phyloP scores from a whole-genome alignment of 192 early-diverging fungal species.

The Mortierella antarctica region DNA sequence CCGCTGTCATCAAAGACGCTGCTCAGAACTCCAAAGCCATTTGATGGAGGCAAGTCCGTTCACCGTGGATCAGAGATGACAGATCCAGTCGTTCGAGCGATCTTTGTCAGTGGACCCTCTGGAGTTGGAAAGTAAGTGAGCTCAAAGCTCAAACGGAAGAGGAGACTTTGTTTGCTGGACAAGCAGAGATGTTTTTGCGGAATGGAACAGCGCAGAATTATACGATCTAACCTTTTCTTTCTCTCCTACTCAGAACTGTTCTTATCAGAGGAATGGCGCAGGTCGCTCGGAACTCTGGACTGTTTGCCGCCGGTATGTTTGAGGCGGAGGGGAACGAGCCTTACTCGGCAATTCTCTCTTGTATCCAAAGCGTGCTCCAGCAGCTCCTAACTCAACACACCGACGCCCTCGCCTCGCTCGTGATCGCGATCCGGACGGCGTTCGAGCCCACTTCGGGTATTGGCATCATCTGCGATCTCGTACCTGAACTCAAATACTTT shows the following conservation, averaged over 20 bases:
- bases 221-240: not conserved
- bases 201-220: too few species aligned
- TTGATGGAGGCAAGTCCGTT: constrained; percentile 35
- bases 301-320: constrained; percentile 43
- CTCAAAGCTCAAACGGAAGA: too few species aligned
- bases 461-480: constrained; percentile 40
- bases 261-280: constrained; percentile 41
- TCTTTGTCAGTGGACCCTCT: constrained; percentile 47
- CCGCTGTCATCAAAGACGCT: constrained; percentile 34
- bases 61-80: constrained; percentile 16
- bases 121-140: constrained; percentile 49
- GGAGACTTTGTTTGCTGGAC: too few species aligned
- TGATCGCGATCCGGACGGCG: constrained; percentile 45
- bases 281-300: constrained; percentile 37
- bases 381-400: constrained; percentile 44
- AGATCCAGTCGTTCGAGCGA: constrained; percentile 35
- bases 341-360: constrained; percentile 38
- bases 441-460: constrained; percentile 47
- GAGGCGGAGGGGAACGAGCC: constrained; percentile 31
- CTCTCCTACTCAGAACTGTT: constrained; percentile 13
- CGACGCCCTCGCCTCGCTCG: constrained; percentile 33
- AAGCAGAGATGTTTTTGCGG: too few species aligned
- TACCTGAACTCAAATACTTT: constrained; percentile 45
- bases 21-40: constrained; percentile 35
- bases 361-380: constrained; percentile 39